Evolutionary conservation across 2,329 filamentous ascomycete genomes (phyloP).

Genomic region (Diaporthe citriasiana): DNA sequence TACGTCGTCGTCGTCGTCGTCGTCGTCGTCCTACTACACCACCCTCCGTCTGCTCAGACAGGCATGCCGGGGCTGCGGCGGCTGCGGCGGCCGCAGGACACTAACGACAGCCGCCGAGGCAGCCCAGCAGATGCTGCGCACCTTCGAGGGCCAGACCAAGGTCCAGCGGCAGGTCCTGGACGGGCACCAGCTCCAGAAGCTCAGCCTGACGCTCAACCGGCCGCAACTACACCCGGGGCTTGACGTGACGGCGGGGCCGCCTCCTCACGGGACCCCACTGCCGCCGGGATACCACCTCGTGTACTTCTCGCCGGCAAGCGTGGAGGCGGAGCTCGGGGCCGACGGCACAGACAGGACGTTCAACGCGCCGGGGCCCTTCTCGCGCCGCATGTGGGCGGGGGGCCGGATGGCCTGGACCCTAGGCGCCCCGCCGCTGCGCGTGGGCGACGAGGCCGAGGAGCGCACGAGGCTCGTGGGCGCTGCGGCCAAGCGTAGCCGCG

Average conservation of each 20-base stretch:
- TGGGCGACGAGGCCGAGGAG: constrained; percentile 61
- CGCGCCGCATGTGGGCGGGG: constrained; percentile 77
- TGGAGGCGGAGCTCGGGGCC: constrained; percentile 67
- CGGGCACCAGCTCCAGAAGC: constrained; percentile 73
- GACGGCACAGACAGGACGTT: constrained; percentile 74
- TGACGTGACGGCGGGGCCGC: constrained; percentile 55
- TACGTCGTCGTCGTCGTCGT: no score
- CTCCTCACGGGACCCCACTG: constrained; percentile 61
- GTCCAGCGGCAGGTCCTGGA: constrained; percentile 66
- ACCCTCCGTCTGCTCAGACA: constrained; percentile 15
- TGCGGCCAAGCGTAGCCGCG: constrained; percentile 66
- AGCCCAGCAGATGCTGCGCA: constrained; percentile 49
- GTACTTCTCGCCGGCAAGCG: constrained; percentile 72
- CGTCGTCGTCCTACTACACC: no score
- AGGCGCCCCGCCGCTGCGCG: constrained; percentile 54
- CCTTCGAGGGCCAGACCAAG: constrained; percentile 48
- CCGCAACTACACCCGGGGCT: constrained; percentile 57
- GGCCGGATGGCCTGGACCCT: constrained; percentile 68
- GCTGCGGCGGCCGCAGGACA: constrained; percentile 6
- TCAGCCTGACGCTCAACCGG: constrained; percentile 70
- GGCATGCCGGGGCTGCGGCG: background rate
- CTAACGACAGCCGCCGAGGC: constrained; percentile 44
- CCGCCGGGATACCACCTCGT: constrained; percentile 73
- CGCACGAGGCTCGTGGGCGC: constrained; percentile 50
- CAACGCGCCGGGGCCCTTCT: constrained; percentile 72